phyloP scores from a whole-genome alignment of 2,329 filamentous ascomycete species.

The Stromatinia cepivora region DNA sequence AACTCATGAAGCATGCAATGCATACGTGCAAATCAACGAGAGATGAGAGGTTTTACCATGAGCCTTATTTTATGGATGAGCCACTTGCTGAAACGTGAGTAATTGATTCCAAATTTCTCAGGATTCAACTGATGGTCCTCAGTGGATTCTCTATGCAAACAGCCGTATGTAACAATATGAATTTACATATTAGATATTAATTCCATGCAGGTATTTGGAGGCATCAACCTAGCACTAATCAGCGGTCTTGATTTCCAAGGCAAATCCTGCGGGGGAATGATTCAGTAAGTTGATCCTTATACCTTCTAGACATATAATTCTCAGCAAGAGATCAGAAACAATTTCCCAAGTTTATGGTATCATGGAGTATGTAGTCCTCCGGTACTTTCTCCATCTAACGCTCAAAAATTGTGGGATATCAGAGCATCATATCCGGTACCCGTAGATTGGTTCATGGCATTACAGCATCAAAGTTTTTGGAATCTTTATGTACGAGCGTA shows the following conservation, averaged over 20 bases:
- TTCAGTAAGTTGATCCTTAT: neutral
- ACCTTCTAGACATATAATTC: neutral
- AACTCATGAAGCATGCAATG: neutral
- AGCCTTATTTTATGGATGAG: slow-evolving; percentile 5
- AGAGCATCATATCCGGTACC: neutral
- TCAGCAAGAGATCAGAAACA: neutral
- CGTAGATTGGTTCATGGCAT: neutral
- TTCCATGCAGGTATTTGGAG: neutral
- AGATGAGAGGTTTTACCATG: neutral
- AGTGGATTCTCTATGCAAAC: slow-evolving; percentile 6
- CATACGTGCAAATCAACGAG: no score
- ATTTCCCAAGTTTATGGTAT: neutral
- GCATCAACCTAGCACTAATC: neutral
- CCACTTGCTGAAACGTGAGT: slow-evolving; percentile 2
- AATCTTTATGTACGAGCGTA: neutral
- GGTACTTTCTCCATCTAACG: neutral
- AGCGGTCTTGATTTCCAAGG: neutral
- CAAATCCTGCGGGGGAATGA: neutral
- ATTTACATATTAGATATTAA: neutral
- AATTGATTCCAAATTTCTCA: neutral
- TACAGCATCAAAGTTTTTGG: neutral
- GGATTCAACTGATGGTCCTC: neutral
- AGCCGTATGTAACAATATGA: neutral
- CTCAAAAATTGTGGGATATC: neutral
- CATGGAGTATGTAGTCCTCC: no score